Evolutionary conservation across 352 stramenopile species (phyloP).

Genomic region (Pythium phragmitis): DNA sequence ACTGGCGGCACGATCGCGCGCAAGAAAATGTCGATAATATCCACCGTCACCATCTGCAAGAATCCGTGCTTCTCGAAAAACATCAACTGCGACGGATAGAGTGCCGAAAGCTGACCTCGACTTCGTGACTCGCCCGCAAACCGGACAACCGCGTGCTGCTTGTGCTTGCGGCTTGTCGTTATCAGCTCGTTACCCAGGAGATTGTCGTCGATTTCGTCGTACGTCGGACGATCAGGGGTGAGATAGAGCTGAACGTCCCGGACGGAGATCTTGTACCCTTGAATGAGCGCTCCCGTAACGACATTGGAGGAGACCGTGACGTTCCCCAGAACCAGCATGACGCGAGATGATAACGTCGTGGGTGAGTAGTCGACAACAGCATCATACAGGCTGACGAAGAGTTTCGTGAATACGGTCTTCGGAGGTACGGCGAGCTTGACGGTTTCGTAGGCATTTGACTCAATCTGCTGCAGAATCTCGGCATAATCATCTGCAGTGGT

Average conservation of each 20-base stretch:
- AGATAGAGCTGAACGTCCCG: conserved; percentile 73
- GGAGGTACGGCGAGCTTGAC: conserved; percentile 64
- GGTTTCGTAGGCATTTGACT: conserved; percentile 41
- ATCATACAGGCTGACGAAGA: conserved; percentile 87
- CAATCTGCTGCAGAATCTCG: conserved; percentile 35
- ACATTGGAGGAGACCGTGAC: conserved; percentile 83
- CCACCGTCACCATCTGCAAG: conserved; percentile 82
- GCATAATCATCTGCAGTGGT: conserved; percentile 56
- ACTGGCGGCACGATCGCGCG: conserved; percentile 53
- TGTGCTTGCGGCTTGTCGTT: conserved; percentile 31
- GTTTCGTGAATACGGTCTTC: conserved; percentile 88
- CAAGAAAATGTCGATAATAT: conserved; percentile 84
- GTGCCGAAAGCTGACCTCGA: conserved; percentile 26
- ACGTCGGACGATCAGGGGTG: conserved; percentile 55
- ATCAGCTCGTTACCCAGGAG: conserved; percentile 74
- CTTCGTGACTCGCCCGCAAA: conserved; percentile 37
- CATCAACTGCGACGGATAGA: conserved; percentile 72
- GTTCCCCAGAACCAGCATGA: conserved; percentile 76
- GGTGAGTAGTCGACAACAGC: conserved; percentile 80
- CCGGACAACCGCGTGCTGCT: conserved; percentile 37
- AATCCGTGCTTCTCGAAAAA: conserved; percentile 84
- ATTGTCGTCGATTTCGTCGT: conserved; percentile 70
- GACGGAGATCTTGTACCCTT: conserved; percentile 83
- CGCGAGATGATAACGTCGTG: conserved; percentile 50
- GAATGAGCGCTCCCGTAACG: conserved; percentile 80